Evolutionary conservation across 352 stramenopile species (phyloP).

Genomic region (Elongisporangium prolatum): DNA sequence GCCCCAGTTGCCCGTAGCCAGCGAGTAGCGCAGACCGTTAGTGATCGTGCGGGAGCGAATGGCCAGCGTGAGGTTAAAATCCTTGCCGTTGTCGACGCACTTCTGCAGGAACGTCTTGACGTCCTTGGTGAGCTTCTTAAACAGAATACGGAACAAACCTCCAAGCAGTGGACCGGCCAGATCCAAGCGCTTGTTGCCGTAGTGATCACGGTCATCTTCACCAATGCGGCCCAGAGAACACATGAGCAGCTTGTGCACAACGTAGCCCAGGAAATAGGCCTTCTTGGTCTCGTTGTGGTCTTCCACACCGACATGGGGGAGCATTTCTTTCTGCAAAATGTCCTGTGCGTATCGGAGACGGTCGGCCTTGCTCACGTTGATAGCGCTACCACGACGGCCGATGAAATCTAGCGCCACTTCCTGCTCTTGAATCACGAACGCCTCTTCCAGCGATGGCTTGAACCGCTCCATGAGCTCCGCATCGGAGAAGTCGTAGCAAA

Average conservation of each 20-base stretch:
- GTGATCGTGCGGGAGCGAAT: slow-evolving; percentile 98
- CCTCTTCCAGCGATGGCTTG: slow-evolving; percentile 97
- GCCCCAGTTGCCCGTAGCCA: slow-evolving; percentile 99
- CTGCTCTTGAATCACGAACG: slow-evolving; percentile 98
- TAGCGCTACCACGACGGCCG: slow-evolving; percentile 91
- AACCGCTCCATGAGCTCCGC: slow-evolving; percentile 99
- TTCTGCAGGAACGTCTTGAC: slow-evolving; percentile 93
- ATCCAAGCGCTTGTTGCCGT: slow-evolving; percentile 99
- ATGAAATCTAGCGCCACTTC: slow-evolving; percentile 99
- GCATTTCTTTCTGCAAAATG: slow-evolving; percentile 99
- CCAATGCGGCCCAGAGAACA: slow-evolving; percentile 96
- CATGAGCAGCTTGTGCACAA: slow-evolving; percentile 99
- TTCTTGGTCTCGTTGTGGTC: slow-evolving; percentile 98
- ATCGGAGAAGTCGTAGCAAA: slow-evolving; percentile 98
- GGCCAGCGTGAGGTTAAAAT: slow-evolving; percentile 97
- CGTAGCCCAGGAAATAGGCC: slow-evolving; percentile 98
- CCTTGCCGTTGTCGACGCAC: slow-evolving; percentile 89
- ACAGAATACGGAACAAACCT: slow-evolving; percentile 97
- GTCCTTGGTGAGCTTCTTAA: slow-evolving; percentile 99
- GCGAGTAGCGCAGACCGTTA: slow-evolving; percentile 97
- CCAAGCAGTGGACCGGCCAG: slow-evolving; percentile 97
- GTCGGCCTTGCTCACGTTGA: slow-evolving; percentile 96
- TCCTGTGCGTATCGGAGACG: slow-evolving; percentile 98
- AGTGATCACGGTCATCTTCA: slow-evolving; percentile 99
- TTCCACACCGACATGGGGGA: slow-evolving; percentile 98